Conservation (phyloP, 331 rosid species). For the Ulmus americana region DNA sequence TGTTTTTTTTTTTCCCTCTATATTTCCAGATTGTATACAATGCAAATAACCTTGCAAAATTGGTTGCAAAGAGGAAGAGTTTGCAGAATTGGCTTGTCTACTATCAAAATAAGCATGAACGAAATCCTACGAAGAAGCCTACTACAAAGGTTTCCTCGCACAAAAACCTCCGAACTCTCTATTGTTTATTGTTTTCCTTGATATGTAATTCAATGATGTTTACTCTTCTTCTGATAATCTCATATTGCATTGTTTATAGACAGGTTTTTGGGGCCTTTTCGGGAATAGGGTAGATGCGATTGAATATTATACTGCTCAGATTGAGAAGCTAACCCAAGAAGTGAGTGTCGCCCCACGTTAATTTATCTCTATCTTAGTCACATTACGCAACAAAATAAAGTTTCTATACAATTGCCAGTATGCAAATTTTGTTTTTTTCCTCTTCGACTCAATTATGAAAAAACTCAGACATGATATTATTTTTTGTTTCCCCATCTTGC, state of each 20-base stretch:
- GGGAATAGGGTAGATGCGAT: slow-evolving; percentile 71
- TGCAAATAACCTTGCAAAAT: slow-evolving; percentile 65
- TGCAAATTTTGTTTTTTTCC: background rate
- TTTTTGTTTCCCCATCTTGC: background rate
- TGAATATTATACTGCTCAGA: slow-evolving; percentile 38
- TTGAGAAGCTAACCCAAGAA: slow-evolving; percentile 41
- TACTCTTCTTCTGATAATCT: slow-evolving; percentile 31
- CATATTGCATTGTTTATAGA: slow-evolving; percentile 49
- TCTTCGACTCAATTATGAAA: background rate
- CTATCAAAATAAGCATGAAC: slow-evolving; percentile 74
- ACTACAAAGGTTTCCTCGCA: slow-evolving; percentile 60
- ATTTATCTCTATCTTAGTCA: background rate
- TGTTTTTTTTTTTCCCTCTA: slow-evolving; percentile 16
- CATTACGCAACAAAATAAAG: too few species aligned
- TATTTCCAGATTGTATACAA: slow-evolving; percentile 59
- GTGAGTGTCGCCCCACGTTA: slow-evolving; percentile 40
- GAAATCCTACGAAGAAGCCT: slow-evolving; percentile 51
- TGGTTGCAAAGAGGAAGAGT: slow-evolving; percentile 57
- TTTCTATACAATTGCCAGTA: background rate
- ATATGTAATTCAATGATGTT: background rate
- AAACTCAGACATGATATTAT: background rate
- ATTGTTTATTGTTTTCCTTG: slow-evolving; percentile 3
- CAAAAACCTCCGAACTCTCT: slow-evolving; percentile 2
- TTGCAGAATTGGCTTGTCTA: slow-evolving; percentile 57
- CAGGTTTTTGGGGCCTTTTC: slow-evolving; percentile 63